Base-by-base conservation (phyloP, 805 yeast genomes). In the Tetrapisispora phaffii region DNA sequence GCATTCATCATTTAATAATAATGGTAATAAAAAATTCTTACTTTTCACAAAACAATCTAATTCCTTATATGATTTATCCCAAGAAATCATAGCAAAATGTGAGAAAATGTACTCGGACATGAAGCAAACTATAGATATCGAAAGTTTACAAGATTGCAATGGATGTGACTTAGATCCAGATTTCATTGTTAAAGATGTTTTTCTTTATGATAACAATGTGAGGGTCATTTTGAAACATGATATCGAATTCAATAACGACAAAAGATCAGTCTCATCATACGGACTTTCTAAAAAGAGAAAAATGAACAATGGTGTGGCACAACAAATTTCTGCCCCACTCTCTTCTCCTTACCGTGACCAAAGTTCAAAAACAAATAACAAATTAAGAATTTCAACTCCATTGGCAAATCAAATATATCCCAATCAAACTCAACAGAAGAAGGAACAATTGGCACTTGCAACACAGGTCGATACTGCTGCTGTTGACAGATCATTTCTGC, bases 121-220 rank as follows among this genome's bases (percentile, higher is more conserved):
- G 39, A 28, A 13, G 21, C 76, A 72, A 5, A 72, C 73, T 0
- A 60, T 84, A 19, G 69, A 69, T 7, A 75, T 85, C 33, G 65
- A 71, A n/a, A 74, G 75, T 44, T 62, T 85, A 7, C 93, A 85
- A 56, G 90, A 85, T 59, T 62, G 62, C 31, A 74, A 77, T 47
- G 74, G 73, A 45, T 83, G 89, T 52, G 95, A 85, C 57, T 64
- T 85, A 46, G 95, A 85, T 60, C 89, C 89, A 0, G 95, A 84
- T 49, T 85, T 79, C 50, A 49, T 61, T 2, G 82, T 79, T 0
- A 73, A 73, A 9, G 85, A 82, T 53, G 80, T 84, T 4, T 83
- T 85, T 54, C 76, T 70, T 44, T 61, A 63, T 16, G 71, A 67
- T 47, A 73, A 70, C 46, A 62, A 71, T 4, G 72, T 77, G 10